phyloP scores from a whole-genome alignment of 1,284 basidiomycete genomes.

The Apiotrichum porosum region DNA sequence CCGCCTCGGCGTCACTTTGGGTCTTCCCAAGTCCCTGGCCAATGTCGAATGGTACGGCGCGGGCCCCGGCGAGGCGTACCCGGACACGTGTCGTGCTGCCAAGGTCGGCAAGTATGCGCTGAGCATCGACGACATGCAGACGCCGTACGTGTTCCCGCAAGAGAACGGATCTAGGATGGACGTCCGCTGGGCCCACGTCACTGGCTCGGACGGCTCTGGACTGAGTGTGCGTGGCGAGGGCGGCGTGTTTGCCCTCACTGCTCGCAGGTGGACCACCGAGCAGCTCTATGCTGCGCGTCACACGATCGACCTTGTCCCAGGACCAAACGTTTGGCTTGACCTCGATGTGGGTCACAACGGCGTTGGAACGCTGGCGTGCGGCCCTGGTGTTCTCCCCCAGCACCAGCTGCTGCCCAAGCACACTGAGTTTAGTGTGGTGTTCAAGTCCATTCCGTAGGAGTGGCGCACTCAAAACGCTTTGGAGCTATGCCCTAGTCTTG shows the following conservation, averaged over 20 bases:
- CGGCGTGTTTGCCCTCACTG: slow-evolving; percentile 6
- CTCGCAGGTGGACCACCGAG: slow-evolving; percentile 18
- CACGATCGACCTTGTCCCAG: slow-evolving; percentile 13
- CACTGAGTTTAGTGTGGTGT: background rate
- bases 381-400: slow-evolving; percentile 11
- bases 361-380: slow-evolving; percentile 18
- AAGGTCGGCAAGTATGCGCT: slow-evolving; percentile 8
- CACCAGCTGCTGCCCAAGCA: background rate
- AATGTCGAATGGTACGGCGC: slow-evolving; percentile 14
- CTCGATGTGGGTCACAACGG: slow-evolving; percentile 16
- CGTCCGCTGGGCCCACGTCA: slow-evolving; percentile 14
- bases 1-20: slow-evolving; percentile 14
- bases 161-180: slow-evolving; percentile 19
- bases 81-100: slow-evolving; percentile 7
- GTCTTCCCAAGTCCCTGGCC: slow-evolving; percentile 4
- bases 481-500: too few relatives aligned
- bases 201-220: background rate
- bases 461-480: too few relatives aligned
- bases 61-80: slow-evolving; percentile 18
- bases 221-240: background rate
- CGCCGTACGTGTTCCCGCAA: slow-evolving; percentile 22
- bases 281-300: slow-evolving; percentile 16
- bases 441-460: too few relatives aligned
- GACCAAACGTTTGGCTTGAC: slow-evolving; percentile 18
- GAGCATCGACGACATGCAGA: slow-evolving; percentile 18